A percentile compares a stretch with the other conserved stretches of the same genome.
These are phyloP conservation scores for Diaporthe australafricana DNA, from an alignment of 2,329 filamentous ascomycete genomes.

Conservation along the genomic window DNA sequence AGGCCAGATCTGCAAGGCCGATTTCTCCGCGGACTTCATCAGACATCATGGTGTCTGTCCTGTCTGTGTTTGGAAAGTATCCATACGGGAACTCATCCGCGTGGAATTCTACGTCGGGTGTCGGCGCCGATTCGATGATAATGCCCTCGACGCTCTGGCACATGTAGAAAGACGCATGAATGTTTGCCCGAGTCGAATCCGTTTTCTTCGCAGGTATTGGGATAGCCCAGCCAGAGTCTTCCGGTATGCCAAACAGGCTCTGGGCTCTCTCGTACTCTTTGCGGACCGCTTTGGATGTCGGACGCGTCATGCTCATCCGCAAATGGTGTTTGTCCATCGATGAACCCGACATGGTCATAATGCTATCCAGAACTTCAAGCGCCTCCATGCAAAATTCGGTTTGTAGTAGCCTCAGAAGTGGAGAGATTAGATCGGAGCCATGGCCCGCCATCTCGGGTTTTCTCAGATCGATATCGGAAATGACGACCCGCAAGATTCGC, in stretches of 20 bases:
- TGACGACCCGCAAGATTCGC: constrained; percentile 85
- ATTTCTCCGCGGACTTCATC: constrained; percentile 80
- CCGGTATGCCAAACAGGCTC: constrained; percentile 95
- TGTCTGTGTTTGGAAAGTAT: constrained; percentile 78
- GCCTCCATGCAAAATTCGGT: constrained; percentile 95
- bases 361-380: constrained; percentile 90
- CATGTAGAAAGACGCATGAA: constrained; percentile 96
- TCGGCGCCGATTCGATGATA: constrained; percentile 71
- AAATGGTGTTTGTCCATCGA: constrained; percentile 95
- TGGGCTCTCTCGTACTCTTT: constrained; percentile 97
- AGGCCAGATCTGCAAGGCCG: constrained; percentile 85
- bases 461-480: constrained; percentile 93
- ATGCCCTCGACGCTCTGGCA: constrained; percentile 77
- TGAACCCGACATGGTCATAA: constrained; percentile 92
- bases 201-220: constrained; percentile 93
- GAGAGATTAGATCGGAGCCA: constrained; percentile 94
- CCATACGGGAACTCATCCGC: constrained; percentile 87
- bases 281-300: constrained; percentile 84
- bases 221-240: constrained; percentile 95
- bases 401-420: constrained; percentile 86
- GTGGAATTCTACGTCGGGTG: constrained; percentile 92
- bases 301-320: constrained; percentile 97
- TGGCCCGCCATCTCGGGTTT: constrained; percentile 90
- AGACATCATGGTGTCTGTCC: constrained; percentile 92
- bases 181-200: constrained; percentile 86